Evolutionary conservation across 208 protist species (phyloP), one percentile per base, ranked within the genome.

Genomic region (Pavlovales sp.): DNA sequence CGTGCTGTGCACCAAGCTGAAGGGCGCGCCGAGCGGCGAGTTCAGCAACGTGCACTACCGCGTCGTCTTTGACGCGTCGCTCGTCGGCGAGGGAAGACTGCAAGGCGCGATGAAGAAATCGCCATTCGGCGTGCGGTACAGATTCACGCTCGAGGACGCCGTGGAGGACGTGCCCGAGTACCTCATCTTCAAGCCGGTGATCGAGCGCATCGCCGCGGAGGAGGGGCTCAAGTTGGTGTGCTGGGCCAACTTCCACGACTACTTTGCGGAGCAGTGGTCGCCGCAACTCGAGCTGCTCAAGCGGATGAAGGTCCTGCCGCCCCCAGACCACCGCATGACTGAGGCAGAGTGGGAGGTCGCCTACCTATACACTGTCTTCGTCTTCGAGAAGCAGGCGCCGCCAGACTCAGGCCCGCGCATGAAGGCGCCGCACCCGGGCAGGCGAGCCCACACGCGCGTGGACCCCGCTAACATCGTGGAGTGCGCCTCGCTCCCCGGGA

Each of bases 161-260:
- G 86, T 91, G 20, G 86, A 91, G n/a, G 84, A 91, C 77, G 83
- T 66, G 41, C 34, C n/a, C 42, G 89, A 91, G 77, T 88, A 42
- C 40, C 40, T 86, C 47, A 67, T 90, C 36, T 46, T 0, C 8
- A 34, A 40, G 39, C 57, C 36, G 14, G 34, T 37, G 7, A 26
- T 86, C 38, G 34, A 1, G 28, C 26, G 8, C 18, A 5, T 86
- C 82, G 82, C 66, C 37, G 82, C 30, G 10, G 26, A 1, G 26
- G 22, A 39, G 5, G 42, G 67, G 0, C 82, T 86, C 32, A 34
- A 86, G 41, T 34, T 86, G 5, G 39, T 78, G 22, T 34, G 22
- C n/a, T 20, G 26, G 28, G 5, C 1, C 28, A 86, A 86, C 82
- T 86, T 86, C 37, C n/a, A 8, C 37, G 82, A 85, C 47, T 85